These are phyloP conservation scores for Salix udensis DNA, from an alignment of 345 rosid genomes.

Conservation along the genomic window DNA sequence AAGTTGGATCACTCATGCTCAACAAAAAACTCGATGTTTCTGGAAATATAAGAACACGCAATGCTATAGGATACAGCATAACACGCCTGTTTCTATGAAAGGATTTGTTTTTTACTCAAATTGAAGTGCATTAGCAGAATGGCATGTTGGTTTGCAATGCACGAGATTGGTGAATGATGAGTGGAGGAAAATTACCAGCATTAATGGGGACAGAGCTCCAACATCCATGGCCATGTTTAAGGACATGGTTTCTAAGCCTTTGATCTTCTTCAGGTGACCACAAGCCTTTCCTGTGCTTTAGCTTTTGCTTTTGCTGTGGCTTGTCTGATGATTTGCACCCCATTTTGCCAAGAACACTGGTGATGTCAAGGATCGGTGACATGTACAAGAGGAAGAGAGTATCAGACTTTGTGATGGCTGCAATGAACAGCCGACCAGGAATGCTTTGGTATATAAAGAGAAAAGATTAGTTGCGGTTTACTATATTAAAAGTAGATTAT, in stretches of 20 bases:
- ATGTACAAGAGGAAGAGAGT: conserved; percentile 9
- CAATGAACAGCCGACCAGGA: conserved; percentile 35
- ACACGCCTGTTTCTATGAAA: too few species aligned
- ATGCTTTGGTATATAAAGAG: conserved; percentile 14
- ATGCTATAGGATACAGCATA: neutral
- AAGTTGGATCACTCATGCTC: neutral
- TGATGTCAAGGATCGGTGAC: neutral
- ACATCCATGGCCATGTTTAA: conserved; percentile 69
- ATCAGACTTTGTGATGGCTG: conserved; percentile 10
- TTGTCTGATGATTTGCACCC: conserved; percentile 43
- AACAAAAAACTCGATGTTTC: neutral
- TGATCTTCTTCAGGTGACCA: conserved; percentile 99
- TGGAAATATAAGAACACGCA: neutral
- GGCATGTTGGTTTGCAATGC: neutral
- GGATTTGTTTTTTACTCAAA: neutral
- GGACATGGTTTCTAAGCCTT: conserved; percentile 55
- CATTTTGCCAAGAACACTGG: conserved; percentile 22
- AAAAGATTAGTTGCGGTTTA: conserved; percentile 21
- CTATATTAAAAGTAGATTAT: conserved; percentile 7
- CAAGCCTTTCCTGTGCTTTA: conserved; percentile 73
- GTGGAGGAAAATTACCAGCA: conserved; percentile 49
- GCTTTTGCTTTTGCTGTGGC: conserved; percentile 38
- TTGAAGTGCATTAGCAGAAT: neutral
- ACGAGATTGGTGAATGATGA: neutral
- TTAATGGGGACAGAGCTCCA: conserved; percentile 86